A percentile compares a stretch with the other conserved stretches of the same genome.
phyloP scores from a whole-genome alignment of 345 rosid genomes.

The Populus davidiana region DNA sequence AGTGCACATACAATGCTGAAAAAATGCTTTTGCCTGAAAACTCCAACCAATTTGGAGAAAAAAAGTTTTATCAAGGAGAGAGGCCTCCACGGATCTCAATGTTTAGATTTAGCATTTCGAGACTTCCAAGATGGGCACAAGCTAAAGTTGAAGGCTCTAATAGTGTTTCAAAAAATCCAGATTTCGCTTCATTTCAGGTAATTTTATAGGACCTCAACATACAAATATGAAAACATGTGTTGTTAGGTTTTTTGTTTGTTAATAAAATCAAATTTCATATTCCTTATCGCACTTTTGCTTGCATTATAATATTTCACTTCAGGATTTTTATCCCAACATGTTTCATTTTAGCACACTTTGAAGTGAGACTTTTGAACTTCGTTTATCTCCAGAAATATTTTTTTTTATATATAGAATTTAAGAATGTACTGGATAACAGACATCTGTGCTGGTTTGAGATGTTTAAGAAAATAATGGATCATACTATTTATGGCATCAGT shows the following conservation, averaged over 20 bases:
- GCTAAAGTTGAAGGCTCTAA: constrained; percentile 42
- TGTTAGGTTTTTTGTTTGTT: constrained; percentile 4
- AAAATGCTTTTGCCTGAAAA: constrained; percentile 24
- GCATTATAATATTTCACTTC: not conserved
- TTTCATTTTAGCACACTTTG: not conserved
- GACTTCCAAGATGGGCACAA: constrained; percentile 91
- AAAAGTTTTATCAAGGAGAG: constrained; percentile 24
- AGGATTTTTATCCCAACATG: not conserved
- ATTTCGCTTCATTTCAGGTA: constrained; percentile 52
- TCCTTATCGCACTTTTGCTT: not conserved
- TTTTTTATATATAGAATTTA: not conserved
- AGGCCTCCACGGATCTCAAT: constrained; percentile 47
- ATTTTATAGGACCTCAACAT: constrained; percentile 11
- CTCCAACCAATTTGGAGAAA: constrained; percentile 18
- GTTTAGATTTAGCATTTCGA: constrained; percentile 70
- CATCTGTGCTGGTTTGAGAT: not conserved
- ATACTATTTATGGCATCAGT: not conserved
- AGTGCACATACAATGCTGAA: constrained; percentile 17
- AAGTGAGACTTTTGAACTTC: not conserved
- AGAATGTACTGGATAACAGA: not conserved
- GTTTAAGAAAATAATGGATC: not conserved
- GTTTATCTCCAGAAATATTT: not conserved
- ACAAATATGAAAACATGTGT: not conserved
- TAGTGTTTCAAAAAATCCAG: constrained; percentile 29
- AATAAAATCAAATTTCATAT: not conserved